phyloP scores from a whole-genome alignment of 257 asterid species.

The Solanum rostratum region DNA sequence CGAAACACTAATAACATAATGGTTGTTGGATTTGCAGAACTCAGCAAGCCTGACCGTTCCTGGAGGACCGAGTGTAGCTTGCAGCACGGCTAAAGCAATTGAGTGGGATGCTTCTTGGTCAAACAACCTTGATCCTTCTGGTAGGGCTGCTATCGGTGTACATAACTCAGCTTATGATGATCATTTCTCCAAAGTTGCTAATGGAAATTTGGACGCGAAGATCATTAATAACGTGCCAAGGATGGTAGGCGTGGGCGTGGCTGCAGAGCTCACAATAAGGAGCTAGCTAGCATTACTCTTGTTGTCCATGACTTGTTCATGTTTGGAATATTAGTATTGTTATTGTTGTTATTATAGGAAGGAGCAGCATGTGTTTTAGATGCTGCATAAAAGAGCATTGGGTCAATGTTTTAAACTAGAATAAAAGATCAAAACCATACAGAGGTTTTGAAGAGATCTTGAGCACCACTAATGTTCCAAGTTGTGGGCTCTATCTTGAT shows the following conservation, averaged over 20 bases:
- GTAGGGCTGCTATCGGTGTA: slow-evolving; percentile 89
- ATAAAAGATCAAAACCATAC: neutral
- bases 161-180: slow-evolving; percentile 68
- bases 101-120: slow-evolving; percentile 95
- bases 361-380: slow-evolving; percentile 9
- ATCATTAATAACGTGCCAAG: slow-evolving; percentile 25
- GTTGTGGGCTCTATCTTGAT: neutral
- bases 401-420: slow-evolving; percentile 3
- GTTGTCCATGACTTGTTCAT: neutral
- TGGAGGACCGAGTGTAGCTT: slow-evolving; percentile 87
- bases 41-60: slow-evolving; percentile 77
- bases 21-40: slow-evolving; percentile 33
- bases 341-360: neutral
- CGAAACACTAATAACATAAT: neutral
- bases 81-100: slow-evolving; percentile 82
- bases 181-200: slow-evolving; percentile 10
- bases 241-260: slow-evolving; percentile 18
- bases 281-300: slow-evolving; percentile 17
- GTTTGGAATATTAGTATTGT: neutral
- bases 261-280: slow-evolving; percentile 52
- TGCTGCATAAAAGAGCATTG: neutral
- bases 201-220: slow-evolving; percentile 23
- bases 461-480: neutral
- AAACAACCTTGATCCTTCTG: slow-evolving; percentile 78
- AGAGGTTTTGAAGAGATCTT: neutral